phyloP scores from a whole-genome alignment of 1,284 basidiomycete species.

The Ceratobasidium sp. region DNA sequence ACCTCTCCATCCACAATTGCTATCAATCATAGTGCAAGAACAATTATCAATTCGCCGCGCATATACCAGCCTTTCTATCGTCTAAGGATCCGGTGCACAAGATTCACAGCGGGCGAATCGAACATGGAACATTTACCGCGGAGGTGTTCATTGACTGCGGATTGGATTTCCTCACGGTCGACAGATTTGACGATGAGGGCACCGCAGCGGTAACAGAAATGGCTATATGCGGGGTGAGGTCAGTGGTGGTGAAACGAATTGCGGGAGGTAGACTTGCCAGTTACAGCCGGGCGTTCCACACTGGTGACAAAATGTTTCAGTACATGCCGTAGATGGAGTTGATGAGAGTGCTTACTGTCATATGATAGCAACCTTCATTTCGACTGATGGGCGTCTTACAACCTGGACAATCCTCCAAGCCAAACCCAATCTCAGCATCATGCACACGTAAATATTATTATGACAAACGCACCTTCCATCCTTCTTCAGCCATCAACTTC shows the following conservation, averaged over 20 bases:
- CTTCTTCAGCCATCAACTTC: conserved; percentile 35
- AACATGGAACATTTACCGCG: conserved; percentile 36
- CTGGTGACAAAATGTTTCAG: background rate
- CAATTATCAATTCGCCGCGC: no score
- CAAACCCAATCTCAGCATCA: background rate
- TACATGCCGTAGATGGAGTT: background rate
- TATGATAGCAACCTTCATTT: conserved; percentile 45
- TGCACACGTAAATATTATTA: background rate
- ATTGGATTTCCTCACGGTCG: conserved; percentile 18
- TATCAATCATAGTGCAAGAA: no score
- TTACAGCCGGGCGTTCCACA: conserved; percentile 42
- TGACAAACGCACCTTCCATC: conserved; percentile 43
- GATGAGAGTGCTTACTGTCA: conserved; percentile 40
- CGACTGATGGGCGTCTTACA: conserved; percentile 43
- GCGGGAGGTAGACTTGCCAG: conserved; percentile 23
- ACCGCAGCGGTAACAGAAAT: conserved; percentile 39
- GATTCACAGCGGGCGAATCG: conserved; percentile 18
- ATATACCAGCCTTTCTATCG: no score
- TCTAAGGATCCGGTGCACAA: conserved; percentile 17
- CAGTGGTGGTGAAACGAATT: background rate
- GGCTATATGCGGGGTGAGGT: background rate
- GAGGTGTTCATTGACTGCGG: conserved; percentile 34
- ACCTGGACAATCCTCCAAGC: conserved; percentile 18
- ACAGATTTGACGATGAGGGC: conserved; percentile 23
- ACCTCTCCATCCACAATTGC: background rate